A percentile compares a stretch with the other conserved stretches of the same genome.
Evolutionary conservation across 2,329 filamentous ascomycete genomes (phyloP).

Genomic region (Ophiostoma piceae): DNA sequence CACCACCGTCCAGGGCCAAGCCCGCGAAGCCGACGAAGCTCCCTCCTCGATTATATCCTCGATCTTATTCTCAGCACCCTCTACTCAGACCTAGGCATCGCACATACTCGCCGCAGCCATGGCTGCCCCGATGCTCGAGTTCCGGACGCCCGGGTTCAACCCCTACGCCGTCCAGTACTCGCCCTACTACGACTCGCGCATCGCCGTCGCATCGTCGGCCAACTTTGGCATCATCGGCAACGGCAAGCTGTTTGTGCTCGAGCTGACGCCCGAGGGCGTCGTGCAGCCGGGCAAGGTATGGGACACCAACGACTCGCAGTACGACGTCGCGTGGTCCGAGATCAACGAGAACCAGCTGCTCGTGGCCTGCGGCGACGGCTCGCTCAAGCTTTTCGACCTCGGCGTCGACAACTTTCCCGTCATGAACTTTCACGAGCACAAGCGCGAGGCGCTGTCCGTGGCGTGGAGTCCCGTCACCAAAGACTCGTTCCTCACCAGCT

Average conservation of each 20-base stretch:
- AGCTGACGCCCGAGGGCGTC: slow-evolving; percentile 68
- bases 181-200: slow-evolving; percentile 91
- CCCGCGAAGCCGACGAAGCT: background rate
- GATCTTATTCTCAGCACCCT: background rate
- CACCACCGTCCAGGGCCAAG: background rate
- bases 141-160: slow-evolving; percentile 87
- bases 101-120: slow-evolving; percentile 18
- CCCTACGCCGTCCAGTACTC: slow-evolving; percentile 98
- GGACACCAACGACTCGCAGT: slow-evolving; percentile 94
- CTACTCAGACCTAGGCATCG: too few species aligned
- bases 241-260: slow-evolving; percentile 79
- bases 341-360: slow-evolving; percentile 92
- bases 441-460: slow-evolving; percentile 85
- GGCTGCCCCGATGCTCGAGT: slow-evolving; percentile 70
- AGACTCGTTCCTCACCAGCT: slow-evolving; percentile 82
- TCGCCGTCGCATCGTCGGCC: slow-evolving; percentile 83
- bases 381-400: slow-evolving; percentile 89
- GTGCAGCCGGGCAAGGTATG: slow-evolving; percentile 80
- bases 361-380: slow-evolving; percentile 85
- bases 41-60: background rate
- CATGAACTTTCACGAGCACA: slow-evolving; percentile 89
- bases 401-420: slow-evolving; percentile 77
- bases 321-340: slow-evolving; percentile 93
- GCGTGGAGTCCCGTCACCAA: slow-evolving; percentile 90
- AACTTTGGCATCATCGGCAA: slow-evolving; percentile 98